phyloP scores from a whole-genome alignment of 495 filamentous ascomycete genomes.

The Chaetomium tenue region DNA sequence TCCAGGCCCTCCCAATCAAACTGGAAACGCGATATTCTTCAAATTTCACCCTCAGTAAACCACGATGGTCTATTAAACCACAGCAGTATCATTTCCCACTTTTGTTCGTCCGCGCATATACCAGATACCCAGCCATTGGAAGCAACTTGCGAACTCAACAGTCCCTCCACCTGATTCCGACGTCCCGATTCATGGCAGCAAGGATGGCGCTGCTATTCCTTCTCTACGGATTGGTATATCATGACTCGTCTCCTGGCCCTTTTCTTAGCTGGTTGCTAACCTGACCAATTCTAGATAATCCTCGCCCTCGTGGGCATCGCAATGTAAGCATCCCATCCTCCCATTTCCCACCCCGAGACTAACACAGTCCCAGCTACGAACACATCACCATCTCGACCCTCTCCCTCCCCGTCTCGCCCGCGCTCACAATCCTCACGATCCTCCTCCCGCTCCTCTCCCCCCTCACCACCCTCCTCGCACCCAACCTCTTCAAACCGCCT shows the following conservation, averaged over 20 bases:
- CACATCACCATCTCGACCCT: slow-evolving; percentile 47
- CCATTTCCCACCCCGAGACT: not conserved
- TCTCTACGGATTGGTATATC: slow-evolving; percentile 18
- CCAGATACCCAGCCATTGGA: too few species aligned
- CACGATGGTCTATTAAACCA: too few species aligned
- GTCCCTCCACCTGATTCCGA: too few species aligned
- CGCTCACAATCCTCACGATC: slow-evolving; percentile 49
- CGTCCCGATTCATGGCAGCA: too few species aligned
- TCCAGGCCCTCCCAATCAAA: not conserved
- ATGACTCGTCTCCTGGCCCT: not conserved
- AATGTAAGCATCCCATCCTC: slow-evolving; percentile 26
- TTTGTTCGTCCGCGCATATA: too few species aligned
- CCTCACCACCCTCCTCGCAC: slow-evolving; percentile 35
- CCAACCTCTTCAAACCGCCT: slow-evolving; percentile 23
- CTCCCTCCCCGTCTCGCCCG: slow-evolving; percentile 51
- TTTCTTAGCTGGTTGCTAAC: too few species aligned
- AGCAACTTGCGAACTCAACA: too few species aligned
- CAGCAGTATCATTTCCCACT: too few species aligned
- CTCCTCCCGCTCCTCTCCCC: slow-evolving; percentile 53
- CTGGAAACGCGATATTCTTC: too few species aligned
- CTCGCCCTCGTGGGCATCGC: slow-evolving; percentile 33
- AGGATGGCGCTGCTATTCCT: slow-evolving; percentile 13
- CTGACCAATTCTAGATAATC: slow-evolving; percentile 14
- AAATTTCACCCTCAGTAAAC: too few species aligned
- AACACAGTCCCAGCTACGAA: slow-evolving; percentile 44